A percentile compares a stretch with the other conserved stretches of the same genome.
Evolutionary conservation across 2,329 filamentous ascomycete genomes (phyloP).

Genomic region (Cladorrhinum sp.): DNA sequence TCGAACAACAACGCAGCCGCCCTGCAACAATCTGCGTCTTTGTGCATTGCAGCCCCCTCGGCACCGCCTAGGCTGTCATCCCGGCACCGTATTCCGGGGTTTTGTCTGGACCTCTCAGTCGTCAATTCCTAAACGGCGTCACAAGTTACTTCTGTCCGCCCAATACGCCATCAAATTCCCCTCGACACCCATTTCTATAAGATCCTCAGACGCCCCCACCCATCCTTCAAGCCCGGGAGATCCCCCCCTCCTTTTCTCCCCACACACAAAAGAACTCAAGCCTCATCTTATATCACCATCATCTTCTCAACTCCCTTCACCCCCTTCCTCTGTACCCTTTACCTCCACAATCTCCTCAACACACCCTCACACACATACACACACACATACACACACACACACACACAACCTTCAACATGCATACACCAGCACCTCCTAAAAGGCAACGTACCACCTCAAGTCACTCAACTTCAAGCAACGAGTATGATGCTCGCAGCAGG

Average conservation of each 20-base stretch:
- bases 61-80: constrained; percentile 8
- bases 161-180: constrained; percentile 12
- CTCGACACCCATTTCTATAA: constrained; percentile 17
- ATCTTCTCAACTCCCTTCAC: background rate
- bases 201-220: constrained; percentile 13
- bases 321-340: background rate
- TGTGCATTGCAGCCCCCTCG: constrained; percentile 21
- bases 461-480: constrained; percentile 35
- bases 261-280: background rate
- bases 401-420: constrained; percentile 29
- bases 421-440: constrained; percentile 33
- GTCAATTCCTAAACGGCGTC: constrained; percentile 17
- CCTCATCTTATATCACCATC: constrained; percentile 2
- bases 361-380: constrained; percentile 9
- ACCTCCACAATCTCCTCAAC: background rate
- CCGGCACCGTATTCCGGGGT: constrained; percentile 20
- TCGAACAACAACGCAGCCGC: constrained; percentile 21
- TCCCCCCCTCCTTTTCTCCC: constrained; percentile 3
- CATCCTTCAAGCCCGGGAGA: constrained; percentile 6
- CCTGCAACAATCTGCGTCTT: constrained; percentile 6
- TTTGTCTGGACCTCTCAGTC: constrained; percentile 10
- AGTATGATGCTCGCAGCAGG: constrained; percentile 36
- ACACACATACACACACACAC: constrained; percentile 12
- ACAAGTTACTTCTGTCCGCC: constrained; percentile 16
- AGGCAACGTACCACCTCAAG: constrained; percentile 34